Evolutionary conservation across 192 early-diverging fungal species (phyloP), one percentile per base, ranked within the genome.

Genomic region (Kickxella alabastrina): DNA sequence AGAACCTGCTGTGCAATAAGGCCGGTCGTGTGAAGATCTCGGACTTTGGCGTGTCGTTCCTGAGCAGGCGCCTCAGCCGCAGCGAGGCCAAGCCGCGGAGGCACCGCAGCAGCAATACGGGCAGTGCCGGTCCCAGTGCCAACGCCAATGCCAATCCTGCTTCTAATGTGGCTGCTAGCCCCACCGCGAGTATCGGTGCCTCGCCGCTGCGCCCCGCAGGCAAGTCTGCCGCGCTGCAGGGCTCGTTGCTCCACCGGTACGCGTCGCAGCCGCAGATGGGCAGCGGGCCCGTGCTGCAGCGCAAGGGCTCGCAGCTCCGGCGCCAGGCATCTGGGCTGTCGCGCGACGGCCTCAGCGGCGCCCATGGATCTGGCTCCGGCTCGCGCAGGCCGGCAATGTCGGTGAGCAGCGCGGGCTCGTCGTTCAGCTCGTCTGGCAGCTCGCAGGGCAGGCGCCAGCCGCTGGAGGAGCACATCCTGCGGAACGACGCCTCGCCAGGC

Each of bases 11-110:
- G 12, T 67, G 87, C 42, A 88, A 83, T 2, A 79, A 73, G 25
- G 86, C 87, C 17, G 75, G 81, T 4, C 67, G 81, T 1, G 92
- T 95, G 37, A 99, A 99, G 66, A 94, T 99, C n/a, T 91, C 91
- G 0, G 97, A 99, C 56, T 99, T 99, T 87, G 97, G 97, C 43
- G 93, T 97, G 26, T 92, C 90, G 10, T 90, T 93, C 32, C 87
- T 95, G 38, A 70, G 74, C 49, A 57, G 67, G n/a, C 50, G 59
- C 15, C 56, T 56, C 43, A 60, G 40, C 44, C 38, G 38, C 4
- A n/a, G n/a, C n/a, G n/a, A 36, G 46, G 46, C 22, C 22, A 49
- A 49, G 31, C 49, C 35, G 3, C 49, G 49, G 13, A 23, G 29
- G 23, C 24, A 10, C 14, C 35, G 49, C 29, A 23, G 17, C 24